These are phyloP conservation scores for Aspergillus caelatus DNA, from an alignment of 2,329 filamentous ascomycete genomes.

Conservation along the genomic window DNA sequence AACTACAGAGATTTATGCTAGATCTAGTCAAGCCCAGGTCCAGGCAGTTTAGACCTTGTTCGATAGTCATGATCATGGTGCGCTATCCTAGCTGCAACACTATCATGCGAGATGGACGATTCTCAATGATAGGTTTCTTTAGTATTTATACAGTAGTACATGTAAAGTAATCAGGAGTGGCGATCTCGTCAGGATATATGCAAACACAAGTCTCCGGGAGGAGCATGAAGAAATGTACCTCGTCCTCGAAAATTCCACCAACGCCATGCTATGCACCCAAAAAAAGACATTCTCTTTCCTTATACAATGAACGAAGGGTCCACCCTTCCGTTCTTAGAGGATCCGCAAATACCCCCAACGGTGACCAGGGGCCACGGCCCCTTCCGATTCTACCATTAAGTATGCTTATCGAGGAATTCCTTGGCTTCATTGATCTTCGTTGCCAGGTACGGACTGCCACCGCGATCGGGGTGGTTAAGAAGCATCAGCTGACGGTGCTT, in stretches of 20 bases:
- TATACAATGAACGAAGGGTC: conserved; percentile 20
- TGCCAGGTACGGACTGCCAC: conserved; percentile 92
- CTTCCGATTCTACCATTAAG: conserved; percentile 19
- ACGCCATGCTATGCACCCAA: conserved; percentile 47
- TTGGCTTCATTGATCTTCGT: conserved; percentile 99
- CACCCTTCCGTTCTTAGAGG: neutral
- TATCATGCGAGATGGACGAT: neutral
- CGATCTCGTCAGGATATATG: conserved; percentile 58
- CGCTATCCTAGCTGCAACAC: neutral
- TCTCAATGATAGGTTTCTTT: conserved; percentile 6
- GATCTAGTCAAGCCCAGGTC: neutral
- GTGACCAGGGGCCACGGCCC: neutral
- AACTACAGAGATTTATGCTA: neutral
- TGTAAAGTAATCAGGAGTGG: conserved; percentile 59
- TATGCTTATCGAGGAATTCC: conserved; percentile 83
- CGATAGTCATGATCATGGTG: neutral
- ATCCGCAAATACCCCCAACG: neutral
- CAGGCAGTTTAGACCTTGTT: neutral
- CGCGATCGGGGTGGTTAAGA: conserved; percentile 95
- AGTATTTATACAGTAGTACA: conserved; percentile 6
- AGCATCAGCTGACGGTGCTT: conserved; percentile 96
- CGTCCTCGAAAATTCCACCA: conserved; percentile 33
- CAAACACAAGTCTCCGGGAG: conserved; percentile 63
- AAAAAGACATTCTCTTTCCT: conserved; percentile 30
- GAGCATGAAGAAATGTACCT: conserved; percentile 21